Conservation (phyloP, 352 stramenopile species). For the Salisapilia sapeloensis region DNA sequence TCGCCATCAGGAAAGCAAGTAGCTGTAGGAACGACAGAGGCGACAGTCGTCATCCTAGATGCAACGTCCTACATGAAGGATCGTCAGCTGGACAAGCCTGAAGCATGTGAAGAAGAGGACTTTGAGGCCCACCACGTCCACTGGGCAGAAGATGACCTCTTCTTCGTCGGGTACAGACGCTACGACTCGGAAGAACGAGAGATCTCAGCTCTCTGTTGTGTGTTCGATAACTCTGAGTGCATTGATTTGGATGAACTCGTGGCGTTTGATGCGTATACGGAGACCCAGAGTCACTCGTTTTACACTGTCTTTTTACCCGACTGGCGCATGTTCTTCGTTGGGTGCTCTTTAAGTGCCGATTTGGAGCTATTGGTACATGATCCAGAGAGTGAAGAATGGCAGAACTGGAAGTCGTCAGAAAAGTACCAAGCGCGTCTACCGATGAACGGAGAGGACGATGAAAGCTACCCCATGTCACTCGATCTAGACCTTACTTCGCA, state of each 20-base stretch:
- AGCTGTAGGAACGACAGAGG: conserved; percentile 17
- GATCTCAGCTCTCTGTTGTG: conserved; percentile 24
- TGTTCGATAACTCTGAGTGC: conserved; percentile 30
- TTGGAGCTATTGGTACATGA: conserved; percentile 58
- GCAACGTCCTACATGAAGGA: conserved; percentile 8
- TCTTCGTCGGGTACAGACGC: conserved; percentile 38
- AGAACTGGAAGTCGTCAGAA: conserved; percentile 56
- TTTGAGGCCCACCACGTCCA: conserved; percentile 49
- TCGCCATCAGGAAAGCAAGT: conserved; percentile 21
- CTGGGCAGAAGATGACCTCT: conserved; percentile 47
- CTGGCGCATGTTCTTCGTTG: conserved; percentile 73
- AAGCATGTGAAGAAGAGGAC: conserved; percentile 11
- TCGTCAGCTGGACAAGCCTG: conserved; percentile 17
- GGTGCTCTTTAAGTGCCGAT: conserved; percentile 59
- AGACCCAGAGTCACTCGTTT: conserved; percentile 34
- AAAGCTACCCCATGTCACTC: conserved; percentile 43
- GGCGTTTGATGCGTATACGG: conserved; percentile 30
- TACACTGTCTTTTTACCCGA: conserved; percentile 44
- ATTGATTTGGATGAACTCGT: conserved; percentile 45
- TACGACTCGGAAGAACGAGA: conserved; percentile 34
- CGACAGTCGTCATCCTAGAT: conserved; percentile 16
- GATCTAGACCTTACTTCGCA: conserved; percentile 39
- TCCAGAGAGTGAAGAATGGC: conserved; percentile 33
- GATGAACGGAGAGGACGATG: conserved; percentile 49
- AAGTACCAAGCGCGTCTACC: conserved; percentile 58